Evolutionary conservation across 768 basidiomycete species (phyloP), one percentile per base, ranked within the genome.

Genomic region (Megacollybia marginata): DNA sequence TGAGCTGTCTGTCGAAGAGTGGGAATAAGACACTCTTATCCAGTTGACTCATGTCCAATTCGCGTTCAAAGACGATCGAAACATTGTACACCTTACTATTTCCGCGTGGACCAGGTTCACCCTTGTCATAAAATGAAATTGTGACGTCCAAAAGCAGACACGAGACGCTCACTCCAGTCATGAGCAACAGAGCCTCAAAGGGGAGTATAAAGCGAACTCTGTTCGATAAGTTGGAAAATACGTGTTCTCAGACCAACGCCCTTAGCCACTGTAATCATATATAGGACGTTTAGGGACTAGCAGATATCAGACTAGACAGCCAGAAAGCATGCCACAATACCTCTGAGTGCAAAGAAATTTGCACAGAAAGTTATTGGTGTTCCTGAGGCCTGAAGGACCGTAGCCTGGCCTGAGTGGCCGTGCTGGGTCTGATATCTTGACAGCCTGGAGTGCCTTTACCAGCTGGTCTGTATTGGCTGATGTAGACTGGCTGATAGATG

Each of bases 321-420:
- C 11, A 44, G 13, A 19, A 16, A 16, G n/a, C 23, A 28, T 28
- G 23, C 23, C 23, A 28, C 23, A 28, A 28, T 28, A 44, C 44
- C 43, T 32, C 60, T 70, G 10, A 85, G 56, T 0, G 79, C 57
- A 60, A 83, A 84, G 64, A 84, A 83, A 58, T 85, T 86, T 18
- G 83, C 71, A 1, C 85, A 71, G 13, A 85, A 61, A 0, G 62
- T 73, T 54, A 80, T 71, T 0, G 69, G 54, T 9, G 47, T 67
- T 20, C 82, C 82, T 3, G n/a, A n/a, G n/a, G n/a, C n/a, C n/a
- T n/a, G 63, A 52, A 0, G 72, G 79, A 9, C 82, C 82, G 52
- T 66, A 85, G 1, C 78, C 79, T 1, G 81, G 79, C 16, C 82
- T 72, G 7, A 78, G 63, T 9, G 82, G 81, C 8, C 67, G 66